These are phyloP conservation scores for Geranomyces michiganensis DNA, from an alignment of 192 early-diverging fungal species.

Conservation along the genomic window DNA sequence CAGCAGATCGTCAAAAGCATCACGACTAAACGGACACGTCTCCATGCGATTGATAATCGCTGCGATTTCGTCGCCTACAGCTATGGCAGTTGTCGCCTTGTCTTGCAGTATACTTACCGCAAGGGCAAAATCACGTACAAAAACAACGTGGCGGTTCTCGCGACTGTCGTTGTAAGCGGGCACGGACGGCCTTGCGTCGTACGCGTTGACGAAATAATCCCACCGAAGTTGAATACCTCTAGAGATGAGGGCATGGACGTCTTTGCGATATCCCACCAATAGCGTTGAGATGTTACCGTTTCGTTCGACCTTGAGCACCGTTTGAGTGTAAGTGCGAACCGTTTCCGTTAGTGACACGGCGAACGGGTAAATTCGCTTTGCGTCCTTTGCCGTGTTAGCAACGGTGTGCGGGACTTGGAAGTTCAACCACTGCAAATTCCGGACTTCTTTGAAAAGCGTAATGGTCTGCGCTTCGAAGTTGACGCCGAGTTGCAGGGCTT, in stretches of 20 bases:
- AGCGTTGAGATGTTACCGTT: slow-evolving; percentile 76
- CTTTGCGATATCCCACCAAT: slow-evolving; percentile 92
- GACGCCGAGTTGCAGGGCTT: slow-evolving; percentile 72
- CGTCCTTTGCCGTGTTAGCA: slow-evolving; percentile 89
- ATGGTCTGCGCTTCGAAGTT: slow-evolving; percentile 96
- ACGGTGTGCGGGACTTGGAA: slow-evolving; percentile 92
- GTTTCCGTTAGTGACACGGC: slow-evolving; percentile 97
- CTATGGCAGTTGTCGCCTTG: slow-evolving; percentile 83
- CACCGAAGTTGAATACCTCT: slow-evolving; percentile 77
- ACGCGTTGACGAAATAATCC: slow-evolving; percentile 92
- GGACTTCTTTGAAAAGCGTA: slow-evolving; percentile 98
- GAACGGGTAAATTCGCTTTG: slow-evolving; percentile 96
- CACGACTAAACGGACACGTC: slow-evolving; percentile 73
- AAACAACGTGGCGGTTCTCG: slow-evolving; percentile 86
- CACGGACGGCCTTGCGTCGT: slow-evolving; percentile 52
- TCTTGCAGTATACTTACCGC: slow-evolving; percentile 94
- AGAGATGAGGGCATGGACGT: slow-evolving; percentile 85
- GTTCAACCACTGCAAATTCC: slow-evolving; percentile 93
- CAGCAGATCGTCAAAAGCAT: slow-evolving; percentile 69
- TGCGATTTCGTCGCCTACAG: slow-evolving; percentile 82
- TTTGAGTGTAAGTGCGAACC: slow-evolving; percentile 88
- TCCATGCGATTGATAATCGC: slow-evolving; percentile 81
- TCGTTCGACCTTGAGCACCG: slow-evolving; percentile 74
- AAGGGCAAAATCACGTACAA: slow-evolving; percentile 93
- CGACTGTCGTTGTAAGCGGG: slow-evolving; percentile 58